phyloP scores from a whole-genome alignment of 192 early-diverging fungal genomes.

The Rhizophagus sp. region DNA sequence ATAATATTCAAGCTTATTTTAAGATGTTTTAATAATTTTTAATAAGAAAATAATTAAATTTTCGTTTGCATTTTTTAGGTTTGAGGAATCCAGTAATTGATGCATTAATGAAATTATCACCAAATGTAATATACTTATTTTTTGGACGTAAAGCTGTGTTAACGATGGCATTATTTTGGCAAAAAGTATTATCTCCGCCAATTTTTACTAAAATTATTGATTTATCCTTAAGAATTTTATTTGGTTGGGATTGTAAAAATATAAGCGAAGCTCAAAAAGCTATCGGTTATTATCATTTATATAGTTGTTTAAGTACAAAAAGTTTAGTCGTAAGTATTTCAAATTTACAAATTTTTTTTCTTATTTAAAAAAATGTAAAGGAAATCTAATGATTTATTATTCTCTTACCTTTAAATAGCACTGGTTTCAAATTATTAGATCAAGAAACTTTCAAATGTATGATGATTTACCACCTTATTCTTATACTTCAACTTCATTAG shows the following conservation, averaged over 20 bases:
- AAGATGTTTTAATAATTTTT: not conserved
- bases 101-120: constrained; percentile 80
- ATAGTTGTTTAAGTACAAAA: constrained; percentile 87
- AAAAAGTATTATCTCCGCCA: constrained; percentile 69
- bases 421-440: constrained; percentile 94
- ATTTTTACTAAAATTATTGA: constrained; percentile 76
- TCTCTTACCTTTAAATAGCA: constrained; percentile 46
- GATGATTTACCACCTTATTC: constrained; percentile 61
- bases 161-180: constrained; percentile 82
- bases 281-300: constrained; percentile 84
- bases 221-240: constrained; percentile 68
- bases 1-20: not conserved
- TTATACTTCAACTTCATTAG: constrained; percentile 47
- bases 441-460: constrained; percentile 87
- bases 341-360: not conserved
- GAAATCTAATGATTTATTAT: not conserved
- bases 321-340: constrained; percentile 65
- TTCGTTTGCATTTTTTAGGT: constrained; percentile 39
- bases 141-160: constrained; percentile 83
- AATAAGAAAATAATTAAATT: not conserved
- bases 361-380: not conserved
- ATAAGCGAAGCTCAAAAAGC: constrained; percentile 72
- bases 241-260: constrained; percentile 78
- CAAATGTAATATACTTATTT: constrained; percentile 85
- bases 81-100: constrained; percentile 76